phyloP scores from a whole-genome alignment of 208 protist genomes.

The Acanthamoeba royreba region DNA sequence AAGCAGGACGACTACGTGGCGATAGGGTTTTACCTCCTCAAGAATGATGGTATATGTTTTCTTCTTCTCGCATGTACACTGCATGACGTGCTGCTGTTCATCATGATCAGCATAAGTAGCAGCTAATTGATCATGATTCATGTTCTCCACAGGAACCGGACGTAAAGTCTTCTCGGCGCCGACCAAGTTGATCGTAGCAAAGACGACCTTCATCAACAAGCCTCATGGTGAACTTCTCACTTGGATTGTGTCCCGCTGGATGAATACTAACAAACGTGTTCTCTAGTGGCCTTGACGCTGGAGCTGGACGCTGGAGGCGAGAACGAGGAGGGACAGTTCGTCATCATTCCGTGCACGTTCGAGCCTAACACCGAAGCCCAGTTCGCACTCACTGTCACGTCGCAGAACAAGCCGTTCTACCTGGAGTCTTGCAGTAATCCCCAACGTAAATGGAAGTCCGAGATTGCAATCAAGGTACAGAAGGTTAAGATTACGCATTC shows the following conservation, averaged over 20 bases:
- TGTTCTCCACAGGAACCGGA: neutral
- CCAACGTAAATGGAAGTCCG: neutral
- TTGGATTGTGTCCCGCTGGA: too few relatives aligned
- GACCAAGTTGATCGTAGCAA: neutral
- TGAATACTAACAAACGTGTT: neutral
- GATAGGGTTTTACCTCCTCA: conserved; percentile 39
- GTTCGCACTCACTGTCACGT: neutral
- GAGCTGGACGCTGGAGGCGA: neutral
- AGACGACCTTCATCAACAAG: neutral
- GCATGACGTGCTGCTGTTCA: too few relatives aligned
- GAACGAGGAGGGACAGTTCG: neutral
- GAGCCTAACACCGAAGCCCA: neutral
- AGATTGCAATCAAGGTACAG: too few relatives aligned
- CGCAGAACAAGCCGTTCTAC: neutral
- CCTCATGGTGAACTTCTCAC: neutral
- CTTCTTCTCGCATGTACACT: too few relatives aligned
- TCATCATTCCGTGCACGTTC: neutral
- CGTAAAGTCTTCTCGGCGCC: neutral
- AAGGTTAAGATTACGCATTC: neutral
- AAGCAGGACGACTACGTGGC: neutral
- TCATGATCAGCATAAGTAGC: too few relatives aligned
- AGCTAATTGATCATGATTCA: too few relatives aligned
- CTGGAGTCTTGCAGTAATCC: neutral
- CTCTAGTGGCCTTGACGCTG: neutral
- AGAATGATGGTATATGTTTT: neutral